Conservation (phyloP, 805 yeast genomes). For the Candida vaughaniae region DNA sequence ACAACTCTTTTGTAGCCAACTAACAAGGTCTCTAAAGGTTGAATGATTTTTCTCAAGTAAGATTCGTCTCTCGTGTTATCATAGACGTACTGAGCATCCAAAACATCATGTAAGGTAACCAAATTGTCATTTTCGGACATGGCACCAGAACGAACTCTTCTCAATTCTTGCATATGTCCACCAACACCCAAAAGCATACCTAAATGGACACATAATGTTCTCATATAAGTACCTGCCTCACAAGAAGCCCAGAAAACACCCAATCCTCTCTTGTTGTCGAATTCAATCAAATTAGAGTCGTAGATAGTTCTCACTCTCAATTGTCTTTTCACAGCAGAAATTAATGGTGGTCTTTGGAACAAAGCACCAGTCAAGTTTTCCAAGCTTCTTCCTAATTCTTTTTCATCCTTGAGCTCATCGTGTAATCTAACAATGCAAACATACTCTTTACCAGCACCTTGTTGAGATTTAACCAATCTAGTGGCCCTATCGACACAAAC, state of each 20-base stretch:
- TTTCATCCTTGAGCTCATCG: slow-evolving; percentile 87
- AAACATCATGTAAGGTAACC: slow-evolving; percentile 94
- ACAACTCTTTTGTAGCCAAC: slow-evolving; percentile 97
- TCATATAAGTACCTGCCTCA: slow-evolving; percentile 99
- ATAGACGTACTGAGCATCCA: slow-evolving; percentile 97
- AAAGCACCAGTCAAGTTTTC: slow-evolving; percentile 98
- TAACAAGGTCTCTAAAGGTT: slow-evolving; percentile 90
- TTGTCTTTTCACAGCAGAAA: slow-evolving; percentile 98
- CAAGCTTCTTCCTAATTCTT: slow-evolving; percentile 80
- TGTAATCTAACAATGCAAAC: slow-evolving; percentile 96
- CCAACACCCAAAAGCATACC: slow-evolving; percentile 99
- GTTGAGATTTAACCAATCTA: slow-evolving; percentile 96
- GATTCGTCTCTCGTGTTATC: slow-evolving; percentile 97
- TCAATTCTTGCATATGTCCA: slow-evolving; percentile 99
- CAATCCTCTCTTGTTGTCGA: slow-evolving; percentile 93
- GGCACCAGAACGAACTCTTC: slow-evolving; percentile 99
- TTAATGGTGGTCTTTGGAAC: slow-evolving; percentile 98
- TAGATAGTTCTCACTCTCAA: slow-evolving; percentile 96
- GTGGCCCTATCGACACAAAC: slow-evolving; percentile 99
- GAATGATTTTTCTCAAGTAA: slow-evolving; percentile 87
- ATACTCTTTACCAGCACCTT: slow-evolving; percentile 99
- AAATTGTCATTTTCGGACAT: slow-evolving; percentile 83
- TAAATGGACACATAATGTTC: slow-evolving; percentile 97
- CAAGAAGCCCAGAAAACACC: slow-evolving; percentile 99
- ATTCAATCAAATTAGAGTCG: slow-evolving; percentile 92